Evolutionary conservation across 306 rosid genomes (phyloP).

Genomic region (Gastrolobium villosum): DNA sequence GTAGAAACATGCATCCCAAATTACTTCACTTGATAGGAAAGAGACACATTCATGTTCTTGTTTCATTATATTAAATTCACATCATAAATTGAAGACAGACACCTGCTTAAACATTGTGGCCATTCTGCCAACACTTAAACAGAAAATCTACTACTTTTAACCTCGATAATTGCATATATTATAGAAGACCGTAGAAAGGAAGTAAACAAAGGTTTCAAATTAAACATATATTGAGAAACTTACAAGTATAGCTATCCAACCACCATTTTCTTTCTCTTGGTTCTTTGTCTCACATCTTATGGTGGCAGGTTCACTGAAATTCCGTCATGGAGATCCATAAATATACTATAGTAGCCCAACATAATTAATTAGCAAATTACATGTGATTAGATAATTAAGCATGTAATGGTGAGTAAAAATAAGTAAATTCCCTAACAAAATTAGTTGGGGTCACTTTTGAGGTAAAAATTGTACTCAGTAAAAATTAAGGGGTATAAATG

Average conservation of each 20-base stretch:
- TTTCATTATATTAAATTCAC: background rate
- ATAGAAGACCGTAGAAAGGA: background rate
- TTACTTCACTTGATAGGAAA: background rate
- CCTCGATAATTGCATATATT: background rate
- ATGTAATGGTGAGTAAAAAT: too few species aligned
- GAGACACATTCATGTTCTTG: background rate
- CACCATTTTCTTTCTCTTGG: conserved; percentile 53
- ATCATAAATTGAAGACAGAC: background rate
- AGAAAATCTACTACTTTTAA: background rate
- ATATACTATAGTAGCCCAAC: too few species aligned
- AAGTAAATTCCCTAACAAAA: too few species aligned
- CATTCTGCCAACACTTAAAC: background rate
- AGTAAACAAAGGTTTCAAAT: conserved; percentile 3
- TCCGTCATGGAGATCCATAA: conserved; percentile 42
- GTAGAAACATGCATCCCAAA: background rate
- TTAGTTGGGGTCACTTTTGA: too few species aligned
- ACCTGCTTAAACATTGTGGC: background rate
- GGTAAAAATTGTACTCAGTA: too few species aligned
- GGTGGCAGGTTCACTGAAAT: conserved; percentile 77
- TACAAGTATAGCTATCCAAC: conserved; percentile 79
- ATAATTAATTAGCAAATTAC: too few species aligned
- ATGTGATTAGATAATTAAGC: too few species aligned
- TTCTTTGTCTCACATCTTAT: conserved; percentile 61
- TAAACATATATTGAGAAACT: conserved; percentile 46
- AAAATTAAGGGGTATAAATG: too few species aligned